A percentile compares a stretch with the other conserved stretches of the same genome.
Evolutionary conservation across 2,329 filamentous ascomycete species (phyloP).

Genomic region (Tothia fuscella): DNA sequence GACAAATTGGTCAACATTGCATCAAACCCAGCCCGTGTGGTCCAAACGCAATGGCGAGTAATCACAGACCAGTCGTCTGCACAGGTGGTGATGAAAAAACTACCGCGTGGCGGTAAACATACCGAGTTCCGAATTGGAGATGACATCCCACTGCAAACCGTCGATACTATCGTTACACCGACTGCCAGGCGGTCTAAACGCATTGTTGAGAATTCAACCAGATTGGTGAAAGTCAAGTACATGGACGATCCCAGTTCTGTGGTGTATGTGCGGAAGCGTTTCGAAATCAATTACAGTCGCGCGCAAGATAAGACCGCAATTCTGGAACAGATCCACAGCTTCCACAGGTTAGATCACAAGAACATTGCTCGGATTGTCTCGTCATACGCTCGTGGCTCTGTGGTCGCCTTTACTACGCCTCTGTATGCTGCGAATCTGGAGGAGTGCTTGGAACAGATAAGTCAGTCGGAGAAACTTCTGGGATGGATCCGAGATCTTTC

Average conservation of each 20-base stretch:
- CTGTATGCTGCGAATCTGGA: constrained; percentile 26
- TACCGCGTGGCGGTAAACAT: constrained; percentile 25
- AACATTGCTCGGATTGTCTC: constrained; percentile 26
- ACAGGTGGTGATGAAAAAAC: constrained; percentile 25
- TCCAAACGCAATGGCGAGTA: constrained; percentile 30
- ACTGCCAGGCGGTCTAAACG: too few species aligned
- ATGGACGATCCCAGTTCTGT: constrained; percentile 23
- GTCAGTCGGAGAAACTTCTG: constrained; percentile 23
- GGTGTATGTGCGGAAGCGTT: constrained; percentile 25
- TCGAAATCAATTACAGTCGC: constrained; percentile 13
- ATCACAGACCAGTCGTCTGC: too few species aligned
- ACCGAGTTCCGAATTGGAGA: constrained; percentile 26
- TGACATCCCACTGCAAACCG: constrained; percentile 23
- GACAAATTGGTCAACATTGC: constrained; percentile 27
- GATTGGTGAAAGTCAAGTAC: constrained; percentile 25
- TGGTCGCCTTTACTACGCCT: constrained; percentile 23
- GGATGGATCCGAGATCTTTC: constrained; percentile 30
- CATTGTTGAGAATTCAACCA: too few species aligned
- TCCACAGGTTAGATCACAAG: constrained; percentile 26
- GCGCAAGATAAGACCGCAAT: constrained; percentile 19
- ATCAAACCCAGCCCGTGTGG: constrained; percentile 23
- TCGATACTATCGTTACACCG: constrained; percentile 22
- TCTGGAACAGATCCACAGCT: constrained; percentile 25
- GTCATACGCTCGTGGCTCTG: constrained; percentile 26
- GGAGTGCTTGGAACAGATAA: constrained; percentile 22